Conservation (phyloP, 2,329 filamentous ascomycete species). For the Pseudogymnoascus sp. region DNA sequence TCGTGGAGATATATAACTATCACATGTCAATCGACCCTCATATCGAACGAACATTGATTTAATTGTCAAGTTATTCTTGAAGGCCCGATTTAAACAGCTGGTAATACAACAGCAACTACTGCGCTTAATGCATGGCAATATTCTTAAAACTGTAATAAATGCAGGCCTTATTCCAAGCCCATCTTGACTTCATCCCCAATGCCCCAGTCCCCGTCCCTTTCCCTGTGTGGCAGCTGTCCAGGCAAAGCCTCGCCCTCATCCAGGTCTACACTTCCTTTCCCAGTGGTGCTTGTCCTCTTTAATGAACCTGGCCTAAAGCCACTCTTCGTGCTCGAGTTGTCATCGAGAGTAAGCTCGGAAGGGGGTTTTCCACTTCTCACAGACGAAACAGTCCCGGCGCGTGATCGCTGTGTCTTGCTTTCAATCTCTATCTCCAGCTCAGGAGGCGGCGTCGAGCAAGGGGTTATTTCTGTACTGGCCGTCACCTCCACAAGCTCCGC, state of each 20-base stretch:
- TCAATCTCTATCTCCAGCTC: not conserved
- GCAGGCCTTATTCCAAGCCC: constrained; percentile 56
- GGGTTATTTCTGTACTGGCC: constrained; percentile 37
- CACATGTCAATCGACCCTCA: not conserved
- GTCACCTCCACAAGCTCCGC: constrained; percentile 80
- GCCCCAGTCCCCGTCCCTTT: constrained; percentile 61
- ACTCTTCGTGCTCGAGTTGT: constrained; percentile 14
- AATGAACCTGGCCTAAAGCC: constrained; percentile 16
- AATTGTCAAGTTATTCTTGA: not conserved
- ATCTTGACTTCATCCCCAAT: constrained; percentile 79
- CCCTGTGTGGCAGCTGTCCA: constrained; percentile 46
- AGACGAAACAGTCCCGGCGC: not conserved
- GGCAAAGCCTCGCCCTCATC: constrained; percentile 37
- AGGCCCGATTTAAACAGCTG: not conserved
- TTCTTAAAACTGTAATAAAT: not conserved
- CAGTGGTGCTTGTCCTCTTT: constrained; percentile 16
- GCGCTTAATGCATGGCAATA: constrained; percentile 17
- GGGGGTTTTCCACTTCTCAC: not conserved
- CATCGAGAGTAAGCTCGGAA: constrained; percentile 5
- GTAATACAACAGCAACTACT: not conserved
- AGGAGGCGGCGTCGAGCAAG: constrained; percentile 31
- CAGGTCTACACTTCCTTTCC: constrained; percentile 15
- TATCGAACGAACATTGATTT: not conserved
- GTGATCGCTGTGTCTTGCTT: not conserved
- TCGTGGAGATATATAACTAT: not conserved